Conservation (phyloP, 1,284 basidiomycete species). For the Volvariella volvacea region DNA sequence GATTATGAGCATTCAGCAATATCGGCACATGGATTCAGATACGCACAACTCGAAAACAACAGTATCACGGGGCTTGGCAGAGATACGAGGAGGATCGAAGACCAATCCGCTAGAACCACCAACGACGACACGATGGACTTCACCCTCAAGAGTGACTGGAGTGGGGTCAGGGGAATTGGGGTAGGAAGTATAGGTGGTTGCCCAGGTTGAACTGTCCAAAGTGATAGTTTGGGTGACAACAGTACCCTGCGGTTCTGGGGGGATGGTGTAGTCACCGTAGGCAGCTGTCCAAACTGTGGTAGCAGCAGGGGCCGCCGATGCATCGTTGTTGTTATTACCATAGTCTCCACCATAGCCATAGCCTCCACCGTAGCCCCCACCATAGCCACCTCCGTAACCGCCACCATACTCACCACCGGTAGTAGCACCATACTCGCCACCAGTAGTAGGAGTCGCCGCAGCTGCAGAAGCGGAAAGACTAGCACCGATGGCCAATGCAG, state of each 20-base stretch:
- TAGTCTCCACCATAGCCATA: constrained; percentile 8
- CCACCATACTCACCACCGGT: constrained; percentile 10
- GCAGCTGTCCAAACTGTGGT: constrained; percentile 27
- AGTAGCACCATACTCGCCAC: constrained; percentile 17
- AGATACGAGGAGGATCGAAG: constrained; percentile 44
- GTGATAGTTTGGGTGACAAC: constrained; percentile 30
- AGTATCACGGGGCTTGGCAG: constrained; percentile 42
- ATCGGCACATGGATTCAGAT: neutral
- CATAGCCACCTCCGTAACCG: no score
- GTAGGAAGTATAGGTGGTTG: constrained; percentile 47
- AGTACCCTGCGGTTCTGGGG: constrained; percentile 30
- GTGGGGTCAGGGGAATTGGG: constrained; percentile 38
- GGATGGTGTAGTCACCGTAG: constrained; percentile 42
- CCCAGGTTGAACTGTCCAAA: constrained; percentile 38
- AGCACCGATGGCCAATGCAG: constrained; percentile 44
- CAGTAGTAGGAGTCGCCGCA: constrained; percentile 11
- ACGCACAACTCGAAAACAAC: constrained; percentile 54
- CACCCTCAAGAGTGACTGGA: constrained; percentile 34
- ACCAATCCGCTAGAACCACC: constrained; percentile 41
- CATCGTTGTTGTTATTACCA: constrained; percentile 21
- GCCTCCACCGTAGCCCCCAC: neutral
- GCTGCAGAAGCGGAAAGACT: constrained; percentile 32
- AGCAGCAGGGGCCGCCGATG: constrained; percentile 10
- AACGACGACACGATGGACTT: constrained; percentile 42
- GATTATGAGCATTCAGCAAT: neutral